phyloP scores from a whole-genome alignment of 1,284 basidiomycete genomes.

The Ustilago nuda region DNA sequence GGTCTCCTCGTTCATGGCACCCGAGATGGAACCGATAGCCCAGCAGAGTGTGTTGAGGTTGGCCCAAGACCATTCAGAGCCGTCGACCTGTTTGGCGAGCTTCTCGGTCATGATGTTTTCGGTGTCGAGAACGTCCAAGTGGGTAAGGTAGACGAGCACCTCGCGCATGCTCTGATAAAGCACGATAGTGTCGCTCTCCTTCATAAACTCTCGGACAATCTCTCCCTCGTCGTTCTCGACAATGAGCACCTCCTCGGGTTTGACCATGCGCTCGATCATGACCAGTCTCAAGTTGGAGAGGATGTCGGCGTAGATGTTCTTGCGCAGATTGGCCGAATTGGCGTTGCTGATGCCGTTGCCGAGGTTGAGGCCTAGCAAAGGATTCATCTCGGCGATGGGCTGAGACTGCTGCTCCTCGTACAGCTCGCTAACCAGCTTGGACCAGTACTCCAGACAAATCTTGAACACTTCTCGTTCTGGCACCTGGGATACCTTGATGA shows the following conservation, averaged over 20 bases:
- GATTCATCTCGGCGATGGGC: constrained; percentile 91
- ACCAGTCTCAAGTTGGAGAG: constrained; percentile 93
- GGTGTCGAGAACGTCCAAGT: constrained; percentile 94
- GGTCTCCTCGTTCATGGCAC: constrained; percentile 98
- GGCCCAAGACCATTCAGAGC: constrained; percentile 99
- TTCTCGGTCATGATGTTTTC: constrained; percentile 92
- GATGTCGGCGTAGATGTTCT: constrained; percentile 89
- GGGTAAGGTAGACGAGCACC: constrained; percentile 90
- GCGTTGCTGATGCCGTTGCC: constrained; percentile 44
- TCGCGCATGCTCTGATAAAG: constrained; percentile 99
- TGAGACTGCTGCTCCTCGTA: constrained; percentile 96
- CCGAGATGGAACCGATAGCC: constrained; percentile 99
- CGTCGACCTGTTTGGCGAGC: constrained; percentile 94
- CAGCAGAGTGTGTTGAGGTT: constrained; percentile 99
- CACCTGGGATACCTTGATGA: constrained; percentile 98
- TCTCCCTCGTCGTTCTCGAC: constrained; percentile 99
- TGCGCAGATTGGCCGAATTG: constrained; percentile 75
- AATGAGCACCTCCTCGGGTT: constrained; percentile 94
- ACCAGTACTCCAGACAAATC: constrained; percentile 98
- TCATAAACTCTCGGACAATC: constrained; percentile 99
- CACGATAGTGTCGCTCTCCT: constrained; percentile 98
- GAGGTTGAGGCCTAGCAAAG: constrained; percentile 88
- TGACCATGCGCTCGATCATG: constrained; percentile 99
- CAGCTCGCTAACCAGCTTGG: constrained; percentile 93
- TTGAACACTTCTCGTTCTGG: constrained; percentile 99